phyloP scores from a whole-genome alignment of 441 rosid genomes.

The Pelargonium citronellum region DNA sequence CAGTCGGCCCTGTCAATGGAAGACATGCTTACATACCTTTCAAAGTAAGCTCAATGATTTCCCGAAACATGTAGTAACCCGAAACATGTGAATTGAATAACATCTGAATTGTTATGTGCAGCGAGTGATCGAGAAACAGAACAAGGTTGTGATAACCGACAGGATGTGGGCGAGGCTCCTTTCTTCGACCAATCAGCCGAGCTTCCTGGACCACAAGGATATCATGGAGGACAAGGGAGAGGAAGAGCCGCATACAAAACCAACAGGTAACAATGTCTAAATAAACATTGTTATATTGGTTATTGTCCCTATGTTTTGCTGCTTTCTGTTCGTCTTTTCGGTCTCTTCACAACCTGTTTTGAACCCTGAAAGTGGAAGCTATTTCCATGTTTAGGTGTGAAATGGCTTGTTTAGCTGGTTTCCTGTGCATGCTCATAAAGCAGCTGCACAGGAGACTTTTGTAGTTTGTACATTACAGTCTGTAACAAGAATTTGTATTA shows the following conservation, averaged over 20 bases:
- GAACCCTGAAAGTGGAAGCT: too few relatives aligned
- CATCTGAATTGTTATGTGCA: constrained; percentile 25
- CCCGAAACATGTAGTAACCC: too few relatives aligned
- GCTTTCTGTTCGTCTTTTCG: too few relatives aligned
- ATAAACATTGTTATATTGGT: neutral
- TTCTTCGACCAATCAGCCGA: constrained; percentile 94
- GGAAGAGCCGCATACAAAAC: constrained; percentile 18
- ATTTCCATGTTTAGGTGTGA: too few relatives aligned
- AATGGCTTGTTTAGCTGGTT: too few relatives aligned
- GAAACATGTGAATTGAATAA: too few relatives aligned
- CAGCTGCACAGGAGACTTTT: too few relatives aligned
- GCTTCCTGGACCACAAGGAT: constrained; percentile 54
- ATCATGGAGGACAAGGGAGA: constrained; percentile 40
- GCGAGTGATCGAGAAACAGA: constrained; percentile 76
- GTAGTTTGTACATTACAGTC: too few relatives aligned
- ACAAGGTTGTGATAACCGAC: constrained; percentile 87
- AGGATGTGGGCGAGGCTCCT: constrained; percentile 97
- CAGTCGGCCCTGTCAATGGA: constrained; percentile 83
- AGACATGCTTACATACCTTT: constrained; percentile 93
- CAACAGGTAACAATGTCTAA: neutral
- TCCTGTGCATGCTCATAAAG: too few relatives aligned
- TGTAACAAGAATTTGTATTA: too few relatives aligned
- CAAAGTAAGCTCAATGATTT: constrained; percentile 31
- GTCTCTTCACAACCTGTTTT: too few relatives aligned
- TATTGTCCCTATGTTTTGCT: too few relatives aligned